A percentile compares a stretch with the other conserved stretches of the same genome.
These are phyloP conservation scores for Globisporangium cystogenes DNA, from an alignment of 352 stramenopile species.

Conservation along the genomic window DNA sequence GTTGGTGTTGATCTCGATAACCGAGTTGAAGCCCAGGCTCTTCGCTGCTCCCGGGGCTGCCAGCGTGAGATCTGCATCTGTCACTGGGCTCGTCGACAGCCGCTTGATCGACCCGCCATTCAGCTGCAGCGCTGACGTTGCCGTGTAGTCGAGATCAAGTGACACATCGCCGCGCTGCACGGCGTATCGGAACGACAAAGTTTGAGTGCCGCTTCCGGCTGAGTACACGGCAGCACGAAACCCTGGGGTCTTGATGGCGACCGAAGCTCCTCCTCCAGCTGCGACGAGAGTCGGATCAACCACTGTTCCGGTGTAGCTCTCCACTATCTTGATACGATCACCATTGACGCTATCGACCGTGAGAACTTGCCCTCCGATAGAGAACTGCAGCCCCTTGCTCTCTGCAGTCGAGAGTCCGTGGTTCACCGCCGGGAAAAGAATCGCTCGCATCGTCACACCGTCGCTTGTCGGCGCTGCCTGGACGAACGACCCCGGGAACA, in stretches of 20 bases:
- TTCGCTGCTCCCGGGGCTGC: slow-evolving; percentile 23
- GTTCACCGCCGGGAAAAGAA: slow-evolving; percentile 46
- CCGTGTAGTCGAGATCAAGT: slow-evolving; percentile 38
- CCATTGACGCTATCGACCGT: slow-evolving; percentile 38
- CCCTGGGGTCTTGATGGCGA: slow-evolving; percentile 42
- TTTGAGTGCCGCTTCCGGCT: slow-evolving; percentile 37
- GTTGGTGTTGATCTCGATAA: slow-evolving; percentile 48
- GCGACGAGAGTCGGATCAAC: slow-evolving; percentile 27
- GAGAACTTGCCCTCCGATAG: slow-evolving; percentile 40
- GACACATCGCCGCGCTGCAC: slow-evolving; percentile 55
- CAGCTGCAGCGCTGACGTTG: slow-evolving; percentile 36
- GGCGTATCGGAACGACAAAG: slow-evolving; percentile 45
- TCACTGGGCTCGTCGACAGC: slow-evolving; percentile 42
- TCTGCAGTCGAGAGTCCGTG: slow-evolving; percentile 33
- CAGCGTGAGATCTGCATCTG: slow-evolving; percentile 43
- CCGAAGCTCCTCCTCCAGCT: background rate
- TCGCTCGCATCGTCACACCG: slow-evolving; percentile 18
- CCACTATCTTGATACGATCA: slow-evolving; percentile 45
- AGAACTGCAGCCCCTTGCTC: slow-evolving; percentile 48
- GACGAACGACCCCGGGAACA: slow-evolving; percentile 50
- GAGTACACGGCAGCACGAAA: slow-evolving; percentile 41
- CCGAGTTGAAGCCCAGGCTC: slow-evolving; percentile 29
- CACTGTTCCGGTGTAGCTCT: slow-evolving; percentile 36
- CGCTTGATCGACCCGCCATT: slow-evolving; percentile 54
- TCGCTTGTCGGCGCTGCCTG: slow-evolving; percentile 24